Evolutionary conservation across 768 basidiomycete species (phyloP).

Genomic region (Lentinula boryana): DNA sequence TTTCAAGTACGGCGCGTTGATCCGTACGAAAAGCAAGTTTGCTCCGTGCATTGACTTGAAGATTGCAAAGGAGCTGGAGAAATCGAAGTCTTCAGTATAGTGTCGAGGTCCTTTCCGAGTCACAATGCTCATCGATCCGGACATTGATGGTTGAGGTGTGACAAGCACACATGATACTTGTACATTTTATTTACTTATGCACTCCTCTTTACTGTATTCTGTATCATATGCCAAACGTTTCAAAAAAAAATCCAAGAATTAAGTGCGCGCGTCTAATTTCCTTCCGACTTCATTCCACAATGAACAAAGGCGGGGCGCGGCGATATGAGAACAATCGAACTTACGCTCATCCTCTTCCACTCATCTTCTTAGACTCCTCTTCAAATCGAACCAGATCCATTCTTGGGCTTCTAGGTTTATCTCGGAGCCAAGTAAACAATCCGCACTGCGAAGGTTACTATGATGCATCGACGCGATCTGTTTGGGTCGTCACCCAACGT

Average conservation of each 20-base stretch:
- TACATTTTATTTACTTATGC: too few relatives aligned
- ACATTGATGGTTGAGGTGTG: too few relatives aligned
- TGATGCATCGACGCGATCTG: slow-evolving; percentile 76
- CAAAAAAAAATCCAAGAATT: neutral
- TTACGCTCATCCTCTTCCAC: slow-evolving; percentile 69
- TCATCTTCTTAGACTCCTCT: slow-evolving; percentile 39
- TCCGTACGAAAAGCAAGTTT: slow-evolving; percentile 50
- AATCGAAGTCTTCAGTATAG: neutral
- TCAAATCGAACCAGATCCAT: slow-evolving; percentile 35
- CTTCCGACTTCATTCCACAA: slow-evolving; percentile 2
- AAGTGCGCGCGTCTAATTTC: neutral
- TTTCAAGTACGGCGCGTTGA: slow-evolving; percentile 56
- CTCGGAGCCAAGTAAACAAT: slow-evolving; percentile 53
- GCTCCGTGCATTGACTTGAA: slow-evolving; percentile 44
- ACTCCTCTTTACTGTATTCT: too few relatives aligned
- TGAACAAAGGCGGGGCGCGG: slow-evolving; percentile 45
- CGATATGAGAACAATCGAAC: slow-evolving; percentile 61
- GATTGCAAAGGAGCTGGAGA: slow-evolving; percentile 27
- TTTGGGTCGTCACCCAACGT: slow-evolving; percentile 69
- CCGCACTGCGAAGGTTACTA: slow-evolving; percentile 75
- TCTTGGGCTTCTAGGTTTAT: slow-evolving; percentile 50
- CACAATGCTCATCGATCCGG: slow-evolving; percentile 4
- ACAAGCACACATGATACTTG: too few relatives aligned
- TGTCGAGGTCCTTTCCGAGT: neutral
- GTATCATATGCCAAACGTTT: too few relatives aligned